phyloP scores from a whole-genome alignment of 2,329 filamentous ascomycete species.

The Clonostachys chloroleuca region DNA sequence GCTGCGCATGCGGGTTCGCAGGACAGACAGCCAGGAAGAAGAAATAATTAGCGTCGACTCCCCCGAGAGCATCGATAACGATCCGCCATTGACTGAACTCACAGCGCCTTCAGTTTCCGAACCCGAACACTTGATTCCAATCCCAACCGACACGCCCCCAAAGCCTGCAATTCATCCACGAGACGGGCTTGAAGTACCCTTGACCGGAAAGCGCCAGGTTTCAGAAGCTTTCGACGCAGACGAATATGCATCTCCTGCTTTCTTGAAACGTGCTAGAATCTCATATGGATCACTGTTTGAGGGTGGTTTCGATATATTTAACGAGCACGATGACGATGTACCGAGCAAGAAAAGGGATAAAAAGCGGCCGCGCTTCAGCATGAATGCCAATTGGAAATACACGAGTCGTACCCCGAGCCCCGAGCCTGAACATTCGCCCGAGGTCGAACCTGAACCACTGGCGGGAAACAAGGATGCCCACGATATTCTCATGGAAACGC shows the following conservation, averaged over 20 bases:
- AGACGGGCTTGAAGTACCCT: not conserved
- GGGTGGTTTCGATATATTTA: slow-evolving; percentile 62
- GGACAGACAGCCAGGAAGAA: slow-evolving; percentile 37
- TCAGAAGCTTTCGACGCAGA: slow-evolving; percentile 30
- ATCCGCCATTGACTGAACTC: slow-evolving; percentile 8
- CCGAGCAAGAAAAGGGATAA: slow-evolving; percentile 21
- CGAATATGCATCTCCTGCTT: slow-evolving; percentile 75
- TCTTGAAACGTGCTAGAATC: slow-evolving; percentile 65
- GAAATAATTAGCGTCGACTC: slow-evolving; percentile 48
- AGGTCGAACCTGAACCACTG: slow-evolving; percentile 8
- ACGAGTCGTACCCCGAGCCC: slow-evolving; percentile 68
- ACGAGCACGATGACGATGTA: slow-evolving; percentile 52
- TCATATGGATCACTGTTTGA: slow-evolving; percentile 67
- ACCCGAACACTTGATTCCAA: not conserved
- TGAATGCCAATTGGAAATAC: slow-evolving; percentile 70
- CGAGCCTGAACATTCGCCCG: slow-evolving; percentile 35
- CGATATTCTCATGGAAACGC: no score
- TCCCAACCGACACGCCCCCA: not conserved
- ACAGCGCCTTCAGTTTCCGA: slow-evolving; percentile 3
- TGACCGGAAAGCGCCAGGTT: slow-evolving; percentile 24
- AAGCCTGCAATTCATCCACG: not conserved
- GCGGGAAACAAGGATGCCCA: slow-evolving; percentile 5
- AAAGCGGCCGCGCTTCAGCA: slow-evolving; percentile 58
- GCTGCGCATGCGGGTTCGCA: slow-evolving; percentile 36
- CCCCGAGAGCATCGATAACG: slow-evolving; percentile 36